Conservation (phyloP, 768 basidiomycete species). For the Panaeolus papilionaceus region DNA sequence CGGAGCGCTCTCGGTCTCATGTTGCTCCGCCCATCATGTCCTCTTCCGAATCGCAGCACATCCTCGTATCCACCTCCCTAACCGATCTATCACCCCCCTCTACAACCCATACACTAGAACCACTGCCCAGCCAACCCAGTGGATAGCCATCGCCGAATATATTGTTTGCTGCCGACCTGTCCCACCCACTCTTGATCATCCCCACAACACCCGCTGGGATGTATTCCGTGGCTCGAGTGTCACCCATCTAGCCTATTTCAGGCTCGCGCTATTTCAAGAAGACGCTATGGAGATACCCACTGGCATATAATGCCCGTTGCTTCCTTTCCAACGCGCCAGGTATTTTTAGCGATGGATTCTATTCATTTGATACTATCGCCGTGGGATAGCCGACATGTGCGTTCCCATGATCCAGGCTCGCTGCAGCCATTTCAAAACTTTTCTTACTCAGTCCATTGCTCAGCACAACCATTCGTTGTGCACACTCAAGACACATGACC, state of each 20-base stretch:
- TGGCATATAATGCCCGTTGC: background rate
- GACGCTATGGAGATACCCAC: background rate
- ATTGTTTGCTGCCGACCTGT: background rate
- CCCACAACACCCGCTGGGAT: background rate
- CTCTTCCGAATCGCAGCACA: background rate
- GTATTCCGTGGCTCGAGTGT: background rate
- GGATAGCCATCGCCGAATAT: background rate
- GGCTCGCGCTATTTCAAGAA: conserved; percentile 8
- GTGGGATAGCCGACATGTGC: conserved; percentile 2
- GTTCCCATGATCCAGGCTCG: background rate
- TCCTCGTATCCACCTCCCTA: background rate
- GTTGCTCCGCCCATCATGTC: background rate
- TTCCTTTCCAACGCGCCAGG: background rate
- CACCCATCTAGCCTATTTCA: background rate
- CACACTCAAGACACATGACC: background rate
- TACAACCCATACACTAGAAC: background rate
- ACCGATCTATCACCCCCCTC: background rate
- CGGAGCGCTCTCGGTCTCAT: background rate
- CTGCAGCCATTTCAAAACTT: background rate
- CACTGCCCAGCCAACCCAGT: background rate
- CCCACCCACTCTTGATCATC: background rate
- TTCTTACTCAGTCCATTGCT: background rate
- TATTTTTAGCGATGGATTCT: background rate
- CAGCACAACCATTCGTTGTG: background rate
- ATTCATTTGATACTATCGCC: background rate